Conservation (phyloP, 208 protist genomes). For the Trypanosoma caninum region DNA sequence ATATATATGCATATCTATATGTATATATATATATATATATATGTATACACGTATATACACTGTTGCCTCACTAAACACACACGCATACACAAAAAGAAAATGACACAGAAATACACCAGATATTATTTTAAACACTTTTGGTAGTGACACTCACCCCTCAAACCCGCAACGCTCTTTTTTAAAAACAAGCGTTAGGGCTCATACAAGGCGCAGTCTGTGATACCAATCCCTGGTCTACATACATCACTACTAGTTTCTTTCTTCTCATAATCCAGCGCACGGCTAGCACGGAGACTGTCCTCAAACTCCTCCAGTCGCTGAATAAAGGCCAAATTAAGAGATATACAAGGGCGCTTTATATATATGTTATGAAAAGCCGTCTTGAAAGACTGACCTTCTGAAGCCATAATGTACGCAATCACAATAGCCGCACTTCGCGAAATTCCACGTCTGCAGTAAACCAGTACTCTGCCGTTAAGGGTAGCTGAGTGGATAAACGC, state of each 20-base stretch:
- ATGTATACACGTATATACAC: neutral
- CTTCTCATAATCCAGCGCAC: neutral
- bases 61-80: neutral
- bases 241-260: neutral
- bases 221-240: too few relatives aligned
- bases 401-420: conserved; percentile 60
- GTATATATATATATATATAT: conserved; percentile 8
- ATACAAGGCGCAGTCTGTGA: too few relatives aligned
- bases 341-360: conserved; percentile 55
- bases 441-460: conserved; percentile 44
- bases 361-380: conserved; percentile 49
- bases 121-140: neutral
- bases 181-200: too few relatives aligned
- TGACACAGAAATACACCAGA: neutral
- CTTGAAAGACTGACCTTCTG: conserved; percentile 44
- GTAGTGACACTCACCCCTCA: too few relatives aligned
- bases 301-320: conserved; percentile 49
- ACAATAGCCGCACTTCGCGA: conserved; percentile 32
- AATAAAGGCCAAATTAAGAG: conserved; percentile 78
- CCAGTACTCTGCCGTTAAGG: conserved; percentile 23
- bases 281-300: conserved; percentile 2
- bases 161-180: too few relatives aligned
- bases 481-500: conserved; percentile 60
- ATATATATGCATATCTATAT: conserved; percentile 12
- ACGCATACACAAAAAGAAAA: neutral